phyloP scores from a whole-genome alignment of 805 yeast species.

The Candida arabinofermentans region DNA sequence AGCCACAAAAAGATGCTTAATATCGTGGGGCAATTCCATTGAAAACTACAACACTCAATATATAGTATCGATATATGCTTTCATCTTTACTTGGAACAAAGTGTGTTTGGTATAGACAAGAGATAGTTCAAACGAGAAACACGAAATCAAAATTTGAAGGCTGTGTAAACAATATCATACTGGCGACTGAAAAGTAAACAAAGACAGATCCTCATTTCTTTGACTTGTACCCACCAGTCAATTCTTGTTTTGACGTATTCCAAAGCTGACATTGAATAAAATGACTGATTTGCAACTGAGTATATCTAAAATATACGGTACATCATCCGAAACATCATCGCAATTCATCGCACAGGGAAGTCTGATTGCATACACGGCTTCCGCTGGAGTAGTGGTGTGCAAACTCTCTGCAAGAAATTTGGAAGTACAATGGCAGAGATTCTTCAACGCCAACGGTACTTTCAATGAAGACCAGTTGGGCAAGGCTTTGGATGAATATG shows the following conservation, averaged over 20 bases:
- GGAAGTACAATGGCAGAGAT: constrained; percentile 35
- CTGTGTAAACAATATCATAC: too few relatives aligned
- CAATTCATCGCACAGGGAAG: constrained; percentile 39
- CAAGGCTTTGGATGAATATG: constrained; percentile 37
- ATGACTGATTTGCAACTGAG: constrained; percentile 15
- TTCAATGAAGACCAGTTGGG: too few relatives aligned
- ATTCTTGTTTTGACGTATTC: too few relatives aligned
- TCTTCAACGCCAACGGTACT: constrained; percentile 46
- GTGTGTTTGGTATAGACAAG: too few relatives aligned
- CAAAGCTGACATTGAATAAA: neutral
- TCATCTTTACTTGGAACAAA: neutral
- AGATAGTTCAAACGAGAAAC: too few relatives aligned
- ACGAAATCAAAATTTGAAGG: too few relatives aligned
- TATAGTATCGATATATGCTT: neutral
- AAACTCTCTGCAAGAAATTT: constrained; percentile 24
- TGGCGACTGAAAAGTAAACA: too few relatives aligned
- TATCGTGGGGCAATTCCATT: constrained; percentile 43
- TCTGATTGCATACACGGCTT: constrained; percentile 49
- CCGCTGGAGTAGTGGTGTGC: constrained; percentile 57
- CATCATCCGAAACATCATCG: constrained; percentile 40
- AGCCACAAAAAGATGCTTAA: constrained; percentile 46
- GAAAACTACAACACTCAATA: neutral
- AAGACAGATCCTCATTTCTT: too few relatives aligned
- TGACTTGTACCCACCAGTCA: too few relatives aligned
- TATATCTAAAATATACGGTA: constrained; percentile 38